Evolutionary conservation across 1,139 yeast genomes (phyloP), one percentile per base, ranked within the genome.

Genomic region (Sugiyamaella sp.): DNA sequence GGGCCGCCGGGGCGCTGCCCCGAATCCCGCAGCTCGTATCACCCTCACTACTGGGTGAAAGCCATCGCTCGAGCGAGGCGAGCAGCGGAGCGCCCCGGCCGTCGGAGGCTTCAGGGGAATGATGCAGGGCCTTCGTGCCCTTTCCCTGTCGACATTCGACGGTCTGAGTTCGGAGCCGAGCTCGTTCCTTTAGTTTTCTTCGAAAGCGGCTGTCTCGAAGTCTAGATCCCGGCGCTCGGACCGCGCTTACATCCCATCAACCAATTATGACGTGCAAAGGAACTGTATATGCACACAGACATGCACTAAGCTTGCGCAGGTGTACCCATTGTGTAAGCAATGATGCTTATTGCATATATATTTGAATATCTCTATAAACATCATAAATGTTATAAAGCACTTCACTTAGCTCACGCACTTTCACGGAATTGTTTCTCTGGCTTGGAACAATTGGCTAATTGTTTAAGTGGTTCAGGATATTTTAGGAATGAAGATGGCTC

Each of bases 221-320:
- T n/a, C n/a, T n/a, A n/a, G n/a, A n/a, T n/a, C n/a, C n/a, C n/a
- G n/a, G n/a, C n/a, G n/a, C n/a, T n/a, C n/a, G n/a, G n/a, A 24
- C 29, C 29, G 29, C 29, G 29, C n/a, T n/a, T n/a, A n/a, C n/a
- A 24, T 24, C 29, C 9, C 35, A 4, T 6, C 35, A 14, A 22
- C 48, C 48, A 44, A 44, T 35, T 12, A 44, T 44, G 33, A 44
- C 48, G 16, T 44, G 41, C 48, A 39, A 37, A 32, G 29, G 29
- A 24, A 6, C 29, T 10, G 29, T 24, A 24, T n/a, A n/a, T n/a
- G n/a, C n/a, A n/a, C n/a, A n/a, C n/a, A n/a, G 29, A 25, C 29
- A 25, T 5, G 29, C 29, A 25, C 29, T 25, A 25, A 25, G 29
- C 5, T 25, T 25, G 29, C 29, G 29, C 29, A 25, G 10, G 10